Evolutionary conservation across 75 land plant species (phyloP), one percentile per base, ranked within the genome.

Genomic region (Picea sitchensis): DNA sequence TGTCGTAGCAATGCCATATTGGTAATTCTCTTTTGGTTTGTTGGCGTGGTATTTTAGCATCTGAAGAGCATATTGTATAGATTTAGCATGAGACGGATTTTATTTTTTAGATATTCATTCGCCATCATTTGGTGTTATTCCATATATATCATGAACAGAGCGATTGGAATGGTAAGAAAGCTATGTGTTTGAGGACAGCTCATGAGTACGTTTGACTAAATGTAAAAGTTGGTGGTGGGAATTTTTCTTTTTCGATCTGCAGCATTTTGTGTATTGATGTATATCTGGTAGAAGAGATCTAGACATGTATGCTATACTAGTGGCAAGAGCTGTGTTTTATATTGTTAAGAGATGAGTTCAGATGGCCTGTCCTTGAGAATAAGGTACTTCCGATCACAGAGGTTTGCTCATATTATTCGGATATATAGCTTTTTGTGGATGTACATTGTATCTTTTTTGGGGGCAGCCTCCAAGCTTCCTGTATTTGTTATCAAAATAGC

Each of bases 271-370:
- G 41, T 47, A 20, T 41, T 44, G 74, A 71, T 71, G 54, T 71
- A 65, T 32, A 71, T 11, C 54, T 20, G 56, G 20, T 44, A 44
- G 51, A 71, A 41, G n/a, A 8, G 74, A 17, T 71, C 51, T 44
- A n/a, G 51, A 20, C 74, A 71, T 44, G 54, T 3, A 9, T 71
- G 26, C 20, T 71, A 47, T 51, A 51, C 51, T 71, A 41, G 4
- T 44, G 54, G 54, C 74, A 71, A 71, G 74, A 71, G n/a, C n/a
- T 17, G 74, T 71, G 74, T 71, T 71, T 71, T 71, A 47, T 71
- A 71, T 32, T 71, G 44, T 44, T 44, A 44, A 44, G 21, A n/a
- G 74, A 23, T 38, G 2, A 44, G 51, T 71, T 44, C 23, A 71
- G 56, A 38, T 21, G 18, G n/a, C n/a, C 74, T 44, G 21, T 44